Percentiles rank a stretch among this genome's conserved stretches.
Conservation (phyloP, 192 early-diverging fungal genomes). For the Coemansia sp. region DNA sequence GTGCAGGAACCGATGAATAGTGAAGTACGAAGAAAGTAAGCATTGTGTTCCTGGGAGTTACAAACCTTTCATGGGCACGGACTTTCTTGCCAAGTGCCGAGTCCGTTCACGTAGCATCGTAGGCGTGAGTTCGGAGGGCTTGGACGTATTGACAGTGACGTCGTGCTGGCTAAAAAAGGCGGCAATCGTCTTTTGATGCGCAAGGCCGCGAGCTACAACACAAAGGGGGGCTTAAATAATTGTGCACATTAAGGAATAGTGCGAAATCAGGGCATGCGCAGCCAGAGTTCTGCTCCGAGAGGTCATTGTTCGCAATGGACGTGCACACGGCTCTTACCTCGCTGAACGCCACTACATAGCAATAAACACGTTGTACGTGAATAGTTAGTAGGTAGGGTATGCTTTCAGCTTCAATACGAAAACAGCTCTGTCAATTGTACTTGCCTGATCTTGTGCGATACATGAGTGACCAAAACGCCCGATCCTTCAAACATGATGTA, state of each 20-base stretch:
- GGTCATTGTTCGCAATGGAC: not conserved
- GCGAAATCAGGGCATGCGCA: not conserved
- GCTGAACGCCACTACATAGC: constrained; percentile 35
- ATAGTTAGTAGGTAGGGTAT: not conserved
- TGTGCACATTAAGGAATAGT: not conserved
- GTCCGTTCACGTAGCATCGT: constrained; percentile 50
- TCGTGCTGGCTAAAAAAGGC: constrained; percentile 50
- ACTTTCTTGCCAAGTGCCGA: constrained; percentile 48
- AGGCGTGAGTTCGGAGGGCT: constrained; percentile 47
- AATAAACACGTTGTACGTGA: not conserved
- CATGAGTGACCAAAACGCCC: constrained; percentile 50
- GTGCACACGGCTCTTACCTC: constrained; percentile 22
- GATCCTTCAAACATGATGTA: constrained; percentile 51
- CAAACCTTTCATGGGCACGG: constrained; percentile 45
- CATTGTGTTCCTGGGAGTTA: constrained; percentile 8
- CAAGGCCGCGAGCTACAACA: constrained; percentile 52
- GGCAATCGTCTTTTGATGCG: constrained; percentile 47
- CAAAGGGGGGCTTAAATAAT: not conserved
- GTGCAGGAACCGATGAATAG: too few relatives aligned
- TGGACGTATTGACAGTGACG: constrained; percentile 51
- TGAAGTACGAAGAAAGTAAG: too few relatives aligned
- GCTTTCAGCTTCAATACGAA: not conserved
- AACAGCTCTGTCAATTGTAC: not conserved
- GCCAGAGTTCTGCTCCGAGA: not conserved
- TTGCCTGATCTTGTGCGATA: constrained; percentile 56